A percentile compares a stretch with the other conserved stretches of the same genome.
Evolutionary conservation across 1,284 basidiomycete species (phyloP).

Genomic region (Microbotryum silenes-acaulis): DNA sequence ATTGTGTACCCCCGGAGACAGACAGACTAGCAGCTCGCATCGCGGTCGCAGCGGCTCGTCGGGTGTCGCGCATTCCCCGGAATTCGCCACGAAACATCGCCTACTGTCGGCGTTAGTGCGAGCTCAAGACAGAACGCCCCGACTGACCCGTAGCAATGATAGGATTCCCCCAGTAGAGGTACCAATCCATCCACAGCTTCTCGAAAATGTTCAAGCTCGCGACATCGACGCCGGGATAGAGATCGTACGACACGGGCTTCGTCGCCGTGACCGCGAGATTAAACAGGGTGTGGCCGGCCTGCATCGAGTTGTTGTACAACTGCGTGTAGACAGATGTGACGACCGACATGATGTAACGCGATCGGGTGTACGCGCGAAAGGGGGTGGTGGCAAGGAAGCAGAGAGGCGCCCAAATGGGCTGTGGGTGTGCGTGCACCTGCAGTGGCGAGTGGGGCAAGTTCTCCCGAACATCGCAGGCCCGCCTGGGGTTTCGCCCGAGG

Average conservation of each 20-base stretch:
- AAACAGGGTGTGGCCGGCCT: constrained; percentile 8
- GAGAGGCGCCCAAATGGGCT: neutral
- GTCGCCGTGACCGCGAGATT: constrained; percentile 24
- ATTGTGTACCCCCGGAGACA: too few species aligned
- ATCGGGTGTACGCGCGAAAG: neutral
- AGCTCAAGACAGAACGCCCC: neutral
- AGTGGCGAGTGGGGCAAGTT: too few species aligned
- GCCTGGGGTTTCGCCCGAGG: too few species aligned
- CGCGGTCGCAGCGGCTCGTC: neutral
- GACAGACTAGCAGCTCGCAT: too few species aligned
- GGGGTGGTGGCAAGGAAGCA: neutral
- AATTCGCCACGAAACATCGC: neutral
- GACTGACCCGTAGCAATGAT: constrained; percentile 63
- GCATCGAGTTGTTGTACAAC: constrained; percentile 21
- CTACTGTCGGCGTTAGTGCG: neutral
- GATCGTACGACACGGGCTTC: constrained; percentile 38
- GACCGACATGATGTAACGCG: constrained; percentile 12
- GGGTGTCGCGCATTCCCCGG: neutral
- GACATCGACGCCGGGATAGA: constrained; percentile 51
- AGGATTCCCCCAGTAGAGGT: constrained; percentile 56
- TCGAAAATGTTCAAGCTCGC: constrained; percentile 49
- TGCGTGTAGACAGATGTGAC: constrained; percentile 8
- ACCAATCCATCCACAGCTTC: constrained; percentile 18
- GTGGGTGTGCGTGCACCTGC: too few species aligned
- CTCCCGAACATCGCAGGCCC: too few species aligned